Evolutionary conservation across 1,284 basidiomycete genomes (phyloP).

Genomic region (Rugosomyces carneus): DNA sequence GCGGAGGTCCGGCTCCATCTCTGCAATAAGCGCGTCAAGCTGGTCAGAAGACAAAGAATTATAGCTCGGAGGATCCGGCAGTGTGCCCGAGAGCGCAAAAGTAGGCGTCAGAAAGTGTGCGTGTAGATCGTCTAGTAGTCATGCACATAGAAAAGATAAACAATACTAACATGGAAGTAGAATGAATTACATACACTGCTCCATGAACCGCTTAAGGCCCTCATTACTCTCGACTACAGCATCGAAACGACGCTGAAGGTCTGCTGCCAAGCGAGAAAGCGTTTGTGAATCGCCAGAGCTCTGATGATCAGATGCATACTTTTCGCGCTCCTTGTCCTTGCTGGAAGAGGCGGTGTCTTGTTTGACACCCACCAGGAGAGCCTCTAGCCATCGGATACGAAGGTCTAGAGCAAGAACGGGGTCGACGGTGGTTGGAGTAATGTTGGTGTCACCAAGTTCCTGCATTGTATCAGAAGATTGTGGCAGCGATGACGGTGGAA

Average conservation of each 20-base stretch:
- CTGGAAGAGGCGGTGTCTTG: constrained; percentile 30
- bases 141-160: constrained; percentile 4
- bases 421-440: constrained; percentile 39
- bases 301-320: constrained; percentile 21
- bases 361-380: constrained; percentile 60
- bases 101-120: constrained; percentile 65
- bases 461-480: constrained; percentile 7
- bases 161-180: not conserved
- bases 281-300: constrained; percentile 37
- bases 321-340: constrained; percentile 31
- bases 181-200: constrained; percentile 48
- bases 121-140: constrained; percentile 69
- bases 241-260: constrained; percentile 52
- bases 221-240: constrained; percentile 59
- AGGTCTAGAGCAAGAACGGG: constrained; percentile 65
- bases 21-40: constrained; percentile 60
- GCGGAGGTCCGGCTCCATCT: constrained; percentile 77
- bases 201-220: constrained; percentile 65
- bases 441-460: constrained; percentile 14
- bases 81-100: constrained; percentile 61
- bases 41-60: constrained; percentile 60
- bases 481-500: constrained; percentile 16
- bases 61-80: constrained; percentile 47
- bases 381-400: constrained; percentile 70
- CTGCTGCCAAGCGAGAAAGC: constrained; percentile 50